Base-by-base conservation (phyloP, 306 rosid species). In the Sechiopsis laciniata region DNA sequence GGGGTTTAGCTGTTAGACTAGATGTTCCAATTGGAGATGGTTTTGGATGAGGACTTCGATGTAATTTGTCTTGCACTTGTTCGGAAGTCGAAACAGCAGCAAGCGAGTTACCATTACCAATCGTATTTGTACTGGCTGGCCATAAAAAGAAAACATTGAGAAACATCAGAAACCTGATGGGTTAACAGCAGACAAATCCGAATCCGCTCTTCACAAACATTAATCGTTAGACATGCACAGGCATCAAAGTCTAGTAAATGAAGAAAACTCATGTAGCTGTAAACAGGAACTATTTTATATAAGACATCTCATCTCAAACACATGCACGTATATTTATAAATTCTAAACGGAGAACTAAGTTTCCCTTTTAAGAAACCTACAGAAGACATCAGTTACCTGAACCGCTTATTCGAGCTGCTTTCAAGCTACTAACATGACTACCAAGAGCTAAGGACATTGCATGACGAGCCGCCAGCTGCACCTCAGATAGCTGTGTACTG, bases 381-480 rank as follows among this genome's bases (percentile, higher is more conserved):
- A 50, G 73, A 48, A 78, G 78, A 80, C 19, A 74, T 79, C 72
- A 79, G 89, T 67, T 67, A 67, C 97, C 97, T 67, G 80, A 76
- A 59, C 87, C 83, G 7, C 57, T 59, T 35, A 74, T 61, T 71
- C 87, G 87, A 72, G 83, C 77, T 62, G 90, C 83, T 80, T 83
- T 76, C 80, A 83, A 60, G 81, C 77, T 89, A 58, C 83, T 83
- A 75, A 84, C 85, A 35, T 88, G 97, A 84, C 80, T 83, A 77
- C 82, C 82, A 62, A 92, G 91, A 72, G 96, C 96, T 70, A 87
- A 26, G 21, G 90, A 87, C 84, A 91, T 82, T 14, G 99, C 88
- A 65, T 85, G 91, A 61, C 88, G 88, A 70, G 99, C 83, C 60
- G 97, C 99, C 84, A 84, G 77, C 75, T 88, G 90, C 75, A 82